phyloP scores from a whole-genome alignment of 495 filamentous ascomycete species.

The Penicillium robsamsonii region DNA sequence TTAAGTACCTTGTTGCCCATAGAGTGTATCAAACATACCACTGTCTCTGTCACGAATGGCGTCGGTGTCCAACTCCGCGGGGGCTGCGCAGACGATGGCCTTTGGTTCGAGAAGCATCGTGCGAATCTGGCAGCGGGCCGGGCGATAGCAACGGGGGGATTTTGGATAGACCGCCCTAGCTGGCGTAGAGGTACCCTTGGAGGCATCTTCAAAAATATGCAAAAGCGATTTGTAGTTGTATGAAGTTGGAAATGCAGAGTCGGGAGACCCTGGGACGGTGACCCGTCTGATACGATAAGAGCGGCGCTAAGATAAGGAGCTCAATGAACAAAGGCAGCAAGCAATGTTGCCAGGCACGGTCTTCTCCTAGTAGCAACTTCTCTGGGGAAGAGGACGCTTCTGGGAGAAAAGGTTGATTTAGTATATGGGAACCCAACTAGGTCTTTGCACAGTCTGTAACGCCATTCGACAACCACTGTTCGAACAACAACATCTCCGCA shows the following conservation, averaged over 20 bases:
- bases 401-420: not conserved
- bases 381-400: not conserved
- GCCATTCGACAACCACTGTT: not conserved
- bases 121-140: conserved; percentile 9
- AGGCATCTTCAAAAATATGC: conserved; percentile 18
- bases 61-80: conserved; percentile 62
- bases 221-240: not conserved
- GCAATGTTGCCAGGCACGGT: no score
- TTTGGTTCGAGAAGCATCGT: conserved; percentile 36
- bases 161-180: conserved; percentile 25
- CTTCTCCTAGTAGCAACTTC: not conserved
- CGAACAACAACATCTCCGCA: conserved; percentile 14
- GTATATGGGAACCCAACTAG: not conserved
- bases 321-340: not conserved
- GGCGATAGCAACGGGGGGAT: conserved; percentile 6
- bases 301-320: conserved; percentile 23
- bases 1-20: not conserved
- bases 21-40: conserved; percentile 56
- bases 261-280: conserved; percentile 13
- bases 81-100: conserved; percentile 37
- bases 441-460: not conserved
- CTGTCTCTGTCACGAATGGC: conserved; percentile 74
- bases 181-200: conserved; percentile 25
- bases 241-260: conserved; percentile 3
- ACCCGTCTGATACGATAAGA: conserved; percentile 13